A percentile compares a stretch with the other conserved stretches of the same genome.
Conservation (phyloP, 371 early-diverging fungal species). For the Aphelidium insulamus region DNA sequence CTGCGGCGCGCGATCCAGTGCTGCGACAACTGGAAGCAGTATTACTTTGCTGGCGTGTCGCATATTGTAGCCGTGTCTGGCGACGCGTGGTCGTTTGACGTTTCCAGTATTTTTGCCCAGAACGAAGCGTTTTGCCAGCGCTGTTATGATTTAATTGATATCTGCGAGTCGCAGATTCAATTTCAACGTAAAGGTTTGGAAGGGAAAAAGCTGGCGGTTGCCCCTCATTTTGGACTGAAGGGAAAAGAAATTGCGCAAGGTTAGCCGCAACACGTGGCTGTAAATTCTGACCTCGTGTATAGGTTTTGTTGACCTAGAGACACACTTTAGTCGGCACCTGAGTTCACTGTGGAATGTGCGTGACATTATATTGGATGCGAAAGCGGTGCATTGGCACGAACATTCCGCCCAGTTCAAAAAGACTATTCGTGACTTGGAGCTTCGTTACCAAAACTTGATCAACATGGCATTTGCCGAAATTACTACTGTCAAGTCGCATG, state of each 20-base stretch:
- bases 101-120: conserved; percentile 31
- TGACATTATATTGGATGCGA: conserved; percentile 23
- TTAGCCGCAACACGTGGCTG: too few relatives aligned
- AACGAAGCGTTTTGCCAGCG: conserved; percentile 32
- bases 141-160: conserved; percentile 24
- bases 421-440: conserved; percentile 28
- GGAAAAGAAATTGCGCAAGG: conserved; percentile 27
- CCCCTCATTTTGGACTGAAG: conserved; percentile 21
- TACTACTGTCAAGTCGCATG: conserved; percentile 16
- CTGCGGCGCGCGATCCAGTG: conserved; percentile 25
- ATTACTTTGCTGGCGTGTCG: conserved; percentile 12
- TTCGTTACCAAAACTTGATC: conserved; percentile 31
- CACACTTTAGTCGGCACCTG: conserved; percentile 20
- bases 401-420: conserved; percentile 31
- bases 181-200: conserved; percentile 22
- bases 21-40: conserved; percentile 27
- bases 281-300: too few relatives aligned
- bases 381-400: conserved; percentile 32
- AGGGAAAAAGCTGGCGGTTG: conserved; percentile 22
- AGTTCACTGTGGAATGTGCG: conserved; percentile 20
- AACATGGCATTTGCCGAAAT: conserved; percentile 21
- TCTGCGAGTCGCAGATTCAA: conserved; percentile 34
- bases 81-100: conserved; percentile 24
- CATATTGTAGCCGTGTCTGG: conserved; percentile 16
- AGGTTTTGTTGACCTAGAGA: conserved; percentile 26